A percentile compares a stretch with the other conserved stretches of the same genome.
phyloP scores from a whole-genome alignment of 2,329 filamentous ascomycete genomes.

The Aspergillus texensis region DNA sequence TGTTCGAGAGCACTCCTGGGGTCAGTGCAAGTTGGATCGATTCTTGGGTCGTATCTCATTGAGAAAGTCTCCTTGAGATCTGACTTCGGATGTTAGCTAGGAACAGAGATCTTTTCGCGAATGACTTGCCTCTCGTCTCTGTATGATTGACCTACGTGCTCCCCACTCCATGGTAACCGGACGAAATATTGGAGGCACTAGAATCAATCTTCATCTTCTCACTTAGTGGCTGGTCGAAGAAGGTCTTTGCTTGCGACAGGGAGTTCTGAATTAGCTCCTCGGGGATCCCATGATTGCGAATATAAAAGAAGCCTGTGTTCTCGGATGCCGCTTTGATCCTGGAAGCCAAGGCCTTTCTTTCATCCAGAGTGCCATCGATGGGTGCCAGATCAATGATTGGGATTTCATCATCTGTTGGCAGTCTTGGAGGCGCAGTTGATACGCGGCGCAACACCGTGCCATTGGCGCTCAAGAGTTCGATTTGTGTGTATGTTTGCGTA shows the following conservation, averaged over 20 bases:
- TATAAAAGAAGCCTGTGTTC: conserved; percentile 60
- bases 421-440: conserved; percentile 44
- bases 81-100: conserved; percentile 16
- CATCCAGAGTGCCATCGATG: conserved; percentile 39
- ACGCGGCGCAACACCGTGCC: conserved; percentile 51
- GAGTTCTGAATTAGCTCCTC: conserved; percentile 25
- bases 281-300: conserved; percentile 54
- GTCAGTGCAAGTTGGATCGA: conserved; percentile 52
- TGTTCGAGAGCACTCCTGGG: conserved; percentile 48
- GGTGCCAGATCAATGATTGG: conserved; percentile 56
- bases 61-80: conserved; percentile 57
- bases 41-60: conserved; percentile 56
- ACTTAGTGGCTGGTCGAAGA: conserved; percentile 53
- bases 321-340: conserved; percentile 51
- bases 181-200: conserved; percentile 47
- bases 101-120: conserved; percentile 18
- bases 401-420: conserved; percentile 50
- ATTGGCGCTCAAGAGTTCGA: conserved; percentile 50
- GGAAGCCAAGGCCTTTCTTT: conserved; percentile 45
- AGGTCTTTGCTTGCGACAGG: conserved; percentile 30
- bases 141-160: conserved; percentile 35
- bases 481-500: conserved; percentile 33
- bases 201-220: conserved; percentile 44
- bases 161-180: conserved; percentile 48
- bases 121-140: conserved; percentile 39